Base-by-base conservation (phyloP, 441 rosid species). In the Viola pubescens region DNA sequence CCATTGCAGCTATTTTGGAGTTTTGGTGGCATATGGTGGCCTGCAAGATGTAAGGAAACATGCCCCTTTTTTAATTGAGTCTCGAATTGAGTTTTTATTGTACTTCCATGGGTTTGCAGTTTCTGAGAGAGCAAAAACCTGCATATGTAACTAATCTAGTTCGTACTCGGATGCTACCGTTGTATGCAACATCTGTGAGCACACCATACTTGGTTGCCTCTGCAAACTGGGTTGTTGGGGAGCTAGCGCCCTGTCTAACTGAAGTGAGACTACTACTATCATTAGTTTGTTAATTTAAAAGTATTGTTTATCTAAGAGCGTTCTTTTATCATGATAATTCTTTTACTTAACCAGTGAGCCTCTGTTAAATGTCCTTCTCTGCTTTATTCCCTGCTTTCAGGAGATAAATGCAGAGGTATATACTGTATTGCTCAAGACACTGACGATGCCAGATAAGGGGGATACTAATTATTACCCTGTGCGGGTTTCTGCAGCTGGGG, bases 191-290 rank as follows among this genome's bases (percentile, higher is more conserved):
- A 59, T 59, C 89, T 61, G 72, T 58, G 52, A 71, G 71, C 67
- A 63, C 78, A 41, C 95, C 95, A 54, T 80, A 82, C 70, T 70
- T 87, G 81, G 76, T 90, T 76, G 94, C 97, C 60, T 77, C 91
- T 58, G 89, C 91, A 38, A 85, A 83, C 65, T 90, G 97, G 97
- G 82, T 90, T 48, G 75, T 90, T 51, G 94, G 95, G 64, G 97
- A 90, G 79, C 89, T 90, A 62, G 85, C 82, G 3, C 61, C 84
- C 63, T 87, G 89, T 81, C 81, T 90, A 58, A 89, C 95, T 47
- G 77, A 85, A 73, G 97, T 85, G 68, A 75, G 81, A 64, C 54
- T 26, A 58, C 52, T 69, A 60, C 4, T 37, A 43, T n/a, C 60
- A 62, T 68, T 69, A 60, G 43, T 64, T 52, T 58, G 19, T 50